These are phyloP conservation scores for Boletellus sp. DNA, from an alignment of 768 basidiomycete genomes.

Conservation along the genomic window DNA sequence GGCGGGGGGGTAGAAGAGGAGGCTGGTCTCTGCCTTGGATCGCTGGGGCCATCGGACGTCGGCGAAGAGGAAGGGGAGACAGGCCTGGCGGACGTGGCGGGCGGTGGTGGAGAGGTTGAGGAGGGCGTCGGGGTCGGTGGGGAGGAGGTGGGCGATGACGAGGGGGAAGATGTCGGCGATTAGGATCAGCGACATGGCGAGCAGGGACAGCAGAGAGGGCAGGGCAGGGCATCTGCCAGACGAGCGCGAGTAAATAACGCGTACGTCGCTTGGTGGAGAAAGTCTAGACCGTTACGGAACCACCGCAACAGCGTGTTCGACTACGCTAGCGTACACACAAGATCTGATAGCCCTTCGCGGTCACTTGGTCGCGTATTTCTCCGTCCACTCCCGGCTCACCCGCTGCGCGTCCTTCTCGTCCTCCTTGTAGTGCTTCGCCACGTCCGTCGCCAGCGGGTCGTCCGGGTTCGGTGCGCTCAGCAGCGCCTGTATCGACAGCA, in stretches of 20 bases:
- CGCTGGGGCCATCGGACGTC: conserved; percentile 33
- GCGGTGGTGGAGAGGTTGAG: conserved; percentile 24
- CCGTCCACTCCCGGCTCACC: conserved; percentile 94
- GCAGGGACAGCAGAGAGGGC: conserved; percentile 11
- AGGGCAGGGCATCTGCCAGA: conserved; percentile 5
- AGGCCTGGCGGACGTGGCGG: conserved; percentile 26
- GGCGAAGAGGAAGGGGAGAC: conserved; percentile 31
- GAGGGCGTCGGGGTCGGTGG: conserved; percentile 9
- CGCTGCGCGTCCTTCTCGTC: conserved; percentile 90
- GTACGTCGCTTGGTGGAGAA: conserved; percentile 5
- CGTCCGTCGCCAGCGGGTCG: conserved; percentile 90
- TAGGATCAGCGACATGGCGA: conserved; percentile 30
- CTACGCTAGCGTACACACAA: background rate
- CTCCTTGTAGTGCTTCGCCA: conserved; percentile 98
- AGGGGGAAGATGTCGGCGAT: conserved; percentile 35
- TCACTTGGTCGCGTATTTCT: conserved; percentile 63
- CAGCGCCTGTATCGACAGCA: conserved; percentile 95
- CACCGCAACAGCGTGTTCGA: conserved; percentile 5
- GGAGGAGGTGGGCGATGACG: conserved; percentile 26
- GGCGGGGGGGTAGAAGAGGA: conserved; percentile 28
- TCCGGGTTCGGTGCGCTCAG: conserved; percentile 96
- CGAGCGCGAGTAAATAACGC: conserved; percentile 11
- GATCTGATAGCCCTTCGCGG: too few relatives aligned
- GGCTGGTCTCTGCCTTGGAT: conserved; percentile 22
- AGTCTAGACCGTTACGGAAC: conserved; percentile 26